Base-by-base conservation (phyloP, 495 filamentous ascomycete species). In the Tuber brumale region DNA sequence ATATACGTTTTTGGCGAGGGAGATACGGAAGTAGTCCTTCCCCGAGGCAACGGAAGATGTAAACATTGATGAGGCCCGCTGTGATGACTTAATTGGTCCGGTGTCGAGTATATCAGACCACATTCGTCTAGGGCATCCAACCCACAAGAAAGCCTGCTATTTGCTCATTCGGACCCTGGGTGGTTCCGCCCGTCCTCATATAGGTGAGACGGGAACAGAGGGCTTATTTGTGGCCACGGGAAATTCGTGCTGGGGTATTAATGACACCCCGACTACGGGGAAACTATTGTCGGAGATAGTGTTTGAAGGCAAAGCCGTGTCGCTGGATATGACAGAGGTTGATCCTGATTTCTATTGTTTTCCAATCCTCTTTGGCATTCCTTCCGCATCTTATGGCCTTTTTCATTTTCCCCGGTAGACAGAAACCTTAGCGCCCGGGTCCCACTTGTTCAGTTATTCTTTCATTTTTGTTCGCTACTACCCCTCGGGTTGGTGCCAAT, bases 171-270 rank as follows among this genome's bases (percentile, higher is more conserved):
- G 87, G 76, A 87, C 87, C 70, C 86, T 88, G 1, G 88, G 89
- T 51, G 88, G 89, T 44, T 84, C 86, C 46, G 87, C 88, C 73
- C 91, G 91, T 2, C 95, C 95, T 44, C 84, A 97, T 43, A 88
- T 98, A 44, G 95, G 93, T 1, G 85, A 88, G 77, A 93, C 94
- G 37, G 87, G 89, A 6, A 89, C 91, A 1, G 89, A 90, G 37
- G 94, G 95, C 0, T 80, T 97, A 48, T 90, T 94, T 82, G 85
- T 99, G 77, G 95, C 96, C 3, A 88, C 93, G 10, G 95, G 95
- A 19, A 95, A 99, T 85, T 97, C 93, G 5, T 98, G 95, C 84
- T 98, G 95, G 95, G 95, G 95, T 21, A 97, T 99, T 72, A 95
- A 97, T 84, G 97, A 99, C 87, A 94, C 90, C 4, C 94, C 94